phyloP scores from a whole-genome alignment of 1,284 basidiomycete genomes.

The Pseudozyma pruni region DNA sequence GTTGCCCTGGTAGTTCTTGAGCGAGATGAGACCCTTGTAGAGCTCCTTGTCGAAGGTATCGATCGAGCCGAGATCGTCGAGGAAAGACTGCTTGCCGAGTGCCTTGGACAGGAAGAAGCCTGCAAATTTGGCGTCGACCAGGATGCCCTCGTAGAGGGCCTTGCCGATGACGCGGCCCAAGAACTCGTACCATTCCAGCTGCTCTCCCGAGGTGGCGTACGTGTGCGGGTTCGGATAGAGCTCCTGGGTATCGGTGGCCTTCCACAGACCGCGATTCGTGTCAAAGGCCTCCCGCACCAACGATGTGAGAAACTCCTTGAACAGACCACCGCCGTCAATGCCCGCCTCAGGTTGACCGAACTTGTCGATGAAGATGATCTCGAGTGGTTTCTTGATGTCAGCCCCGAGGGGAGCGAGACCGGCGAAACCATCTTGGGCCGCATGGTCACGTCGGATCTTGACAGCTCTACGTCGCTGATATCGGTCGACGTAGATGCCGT shows the following conservation, averaged over 20 bases:
- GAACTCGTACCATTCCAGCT: slow-evolving; percentile 85
- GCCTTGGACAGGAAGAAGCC: slow-evolving; percentile 89
- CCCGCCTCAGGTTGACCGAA: slow-evolving; percentile 87
- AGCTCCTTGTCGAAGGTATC: slow-evolving; percentile 75
- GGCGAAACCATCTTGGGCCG: slow-evolving; percentile 87
- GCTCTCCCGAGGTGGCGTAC: slow-evolving; percentile 58
- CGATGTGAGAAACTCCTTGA: slow-evolving; percentile 94
- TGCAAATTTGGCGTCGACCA: slow-evolving; percentile 95
- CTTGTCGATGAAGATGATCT: slow-evolving; percentile 91
- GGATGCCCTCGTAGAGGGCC: slow-evolving; percentile 94
- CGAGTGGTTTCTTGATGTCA: slow-evolving; percentile 80
- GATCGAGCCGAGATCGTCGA: slow-evolving; percentile 54
- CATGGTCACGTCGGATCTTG: slow-evolving; percentile 77
- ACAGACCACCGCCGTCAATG: slow-evolving; percentile 95
- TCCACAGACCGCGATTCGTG: slow-evolving; percentile 91
- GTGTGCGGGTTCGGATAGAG: slow-evolving; percentile 88
- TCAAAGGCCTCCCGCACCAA: slow-evolving; percentile 88
- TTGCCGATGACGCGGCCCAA: slow-evolving; percentile 93
- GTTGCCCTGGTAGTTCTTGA: slow-evolving; percentile 90
- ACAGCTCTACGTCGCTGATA: slow-evolving; percentile 68
- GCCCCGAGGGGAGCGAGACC: slow-evolving; percentile 76
- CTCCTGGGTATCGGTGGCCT: slow-evolving; percentile 87
- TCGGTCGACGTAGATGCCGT: slow-evolving; percentile 24
- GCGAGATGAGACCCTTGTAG: slow-evolving; percentile 88
- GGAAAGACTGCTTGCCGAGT: slow-evolving; percentile 65